Percentiles rank a stretch among this genome's conserved stretches.
phyloP scores from a whole-genome alignment of 2,329 filamentous ascomycete genomes.

The Aspergillus pseudoviridinutans region DNA sequence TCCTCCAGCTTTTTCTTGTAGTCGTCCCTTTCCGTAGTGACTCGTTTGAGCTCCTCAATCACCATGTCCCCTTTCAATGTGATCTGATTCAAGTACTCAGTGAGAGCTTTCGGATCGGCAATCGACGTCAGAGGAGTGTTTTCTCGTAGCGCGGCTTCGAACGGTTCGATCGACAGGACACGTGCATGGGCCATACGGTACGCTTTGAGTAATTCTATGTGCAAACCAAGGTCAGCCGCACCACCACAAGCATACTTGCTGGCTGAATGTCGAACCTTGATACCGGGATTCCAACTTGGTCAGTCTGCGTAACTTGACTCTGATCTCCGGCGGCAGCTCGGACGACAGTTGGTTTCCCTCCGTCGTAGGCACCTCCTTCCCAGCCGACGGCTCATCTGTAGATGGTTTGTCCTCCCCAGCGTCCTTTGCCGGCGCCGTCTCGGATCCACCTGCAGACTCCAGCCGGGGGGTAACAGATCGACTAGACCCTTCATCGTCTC shows the following conservation, averaged over 20 bases:
- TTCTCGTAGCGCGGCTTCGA: conserved; percentile 85
- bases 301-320: conserved; percentile 73
- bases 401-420: conserved; percentile 19
- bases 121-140: conserved; percentile 90
- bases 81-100: conserved; percentile 86
- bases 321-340: conserved; percentile 71
- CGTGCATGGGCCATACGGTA: conserved; percentile 88
- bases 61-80: conserved; percentile 87
- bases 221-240: conserved; percentile 2
- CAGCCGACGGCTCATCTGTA: conserved; percentile 15
- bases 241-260: neutral
- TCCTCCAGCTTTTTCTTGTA: conserved; percentile 73
- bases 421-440: conserved; percentile 18
- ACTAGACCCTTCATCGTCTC: conserved; percentile 70
- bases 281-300: conserved; percentile 87
- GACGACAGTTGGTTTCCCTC: conserved; percentile 24
- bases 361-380: conserved; percentile 20
- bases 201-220: conserved; percentile 77
- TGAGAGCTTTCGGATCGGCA: conserved; percentile 73
- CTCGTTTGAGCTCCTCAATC: conserved; percentile 84
- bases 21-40: conserved; percentile 76
- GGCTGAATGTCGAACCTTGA: conserved; percentile 55
- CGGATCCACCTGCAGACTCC: conserved; percentile 37
- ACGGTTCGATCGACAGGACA: conserved; percentile 83
- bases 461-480: conserved; percentile 57